phyloP scores from a whole-genome alignment of 495 filamentous ascomycete genomes.

The Rhizodiscina lignyota region DNA sequence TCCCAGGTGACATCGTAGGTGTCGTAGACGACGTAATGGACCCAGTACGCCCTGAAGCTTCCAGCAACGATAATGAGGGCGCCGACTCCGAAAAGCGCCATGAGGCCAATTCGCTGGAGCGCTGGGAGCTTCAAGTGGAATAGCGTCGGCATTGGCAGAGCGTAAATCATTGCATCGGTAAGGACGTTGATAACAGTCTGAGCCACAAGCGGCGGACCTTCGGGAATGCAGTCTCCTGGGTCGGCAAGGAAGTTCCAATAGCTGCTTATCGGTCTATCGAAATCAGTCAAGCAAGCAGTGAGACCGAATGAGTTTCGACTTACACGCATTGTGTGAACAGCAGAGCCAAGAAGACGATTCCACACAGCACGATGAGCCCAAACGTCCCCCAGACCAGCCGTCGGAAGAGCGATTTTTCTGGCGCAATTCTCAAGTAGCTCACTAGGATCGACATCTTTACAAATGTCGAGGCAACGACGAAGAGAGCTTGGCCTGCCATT shows the following conservation, averaged over 20 bases:
- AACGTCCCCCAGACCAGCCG: not conserved
- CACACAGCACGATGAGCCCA: not conserved
- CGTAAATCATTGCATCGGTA: not conserved
- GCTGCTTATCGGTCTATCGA: not conserved
- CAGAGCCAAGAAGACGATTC: not conserved
- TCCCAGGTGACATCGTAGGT: constrained; percentile 2
- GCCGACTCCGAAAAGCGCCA: constrained; percentile 1
- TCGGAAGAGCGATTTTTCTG: not conserved
- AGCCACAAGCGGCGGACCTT: not conserved
- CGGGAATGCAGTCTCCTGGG: not conserved
- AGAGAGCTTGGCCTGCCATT: constrained; percentile 1
- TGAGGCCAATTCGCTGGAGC: not conserved
- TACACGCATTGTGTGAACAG: not conserved
- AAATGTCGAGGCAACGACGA: constrained; percentile 1
- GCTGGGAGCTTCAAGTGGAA: not conserved
- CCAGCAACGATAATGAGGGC: not conserved
- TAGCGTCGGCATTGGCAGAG: constrained; percentile 1
- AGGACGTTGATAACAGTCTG: not conserved
- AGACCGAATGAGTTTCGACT: too few species aligned
- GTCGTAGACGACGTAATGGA: constrained; percentile 1
- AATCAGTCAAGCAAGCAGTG: too few species aligned
- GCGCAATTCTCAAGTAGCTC: constrained; percentile 1
- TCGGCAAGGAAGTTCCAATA: constrained; percentile 1
- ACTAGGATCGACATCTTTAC: constrained; percentile 1
- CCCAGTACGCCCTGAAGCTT: not conserved